Base-by-base conservation (phyloP, 2,329 filamentous ascomycete species). In the Ceratocystis lukuohia region DNA sequence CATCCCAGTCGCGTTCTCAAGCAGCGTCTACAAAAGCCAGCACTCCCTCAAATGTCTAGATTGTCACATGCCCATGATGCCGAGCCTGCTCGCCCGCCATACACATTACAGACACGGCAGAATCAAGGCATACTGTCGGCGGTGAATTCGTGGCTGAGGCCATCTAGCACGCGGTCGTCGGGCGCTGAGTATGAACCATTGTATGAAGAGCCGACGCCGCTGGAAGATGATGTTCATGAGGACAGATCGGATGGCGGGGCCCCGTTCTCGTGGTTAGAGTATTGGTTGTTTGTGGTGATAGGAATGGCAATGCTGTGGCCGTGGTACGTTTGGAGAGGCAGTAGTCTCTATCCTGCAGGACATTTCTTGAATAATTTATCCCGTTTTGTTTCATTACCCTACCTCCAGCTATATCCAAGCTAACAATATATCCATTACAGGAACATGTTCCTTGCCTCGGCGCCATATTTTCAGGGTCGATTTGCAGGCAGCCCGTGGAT, bases 361-460 rank as follows among this genome's bases (percentile, higher is more conserved):
- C 37, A 37, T 25, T 33, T 25, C 22, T 28, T 59, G 37, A 12
- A 37, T 37, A 37, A 37, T 61, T 69, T 71, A 61, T 72, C 59
- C 59, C 64, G 2, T 41, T 12, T 20, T 45, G n/a, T 20, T 15
- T 10, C n/a, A 8, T 50, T 20, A 48, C 45, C 20, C 20, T 20
- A 20, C 17, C n/a, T 50, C 46, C 46, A 8, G 46, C 46, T 22
- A 22, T 25, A 20, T 7, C 5, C 15, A 48, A 25, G 25, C 22
- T 57, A 57, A 57, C 53, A 28, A 2, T 57, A 15, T 22, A 10
- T 28, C 10, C 25, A 57, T 22, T 5, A 17, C 70, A 93, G 91
- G 91, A 97, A 97, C 79, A 96, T 96, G 93, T 96, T 97, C 75
- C 84, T 97, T 71, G 93, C 94, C 59, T 91, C 93, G 7, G 90